Evolutionary conservation across 768 basidiomycete species (phyloP).

Genomic region (Leucosporidium yakuticum): DNA sequence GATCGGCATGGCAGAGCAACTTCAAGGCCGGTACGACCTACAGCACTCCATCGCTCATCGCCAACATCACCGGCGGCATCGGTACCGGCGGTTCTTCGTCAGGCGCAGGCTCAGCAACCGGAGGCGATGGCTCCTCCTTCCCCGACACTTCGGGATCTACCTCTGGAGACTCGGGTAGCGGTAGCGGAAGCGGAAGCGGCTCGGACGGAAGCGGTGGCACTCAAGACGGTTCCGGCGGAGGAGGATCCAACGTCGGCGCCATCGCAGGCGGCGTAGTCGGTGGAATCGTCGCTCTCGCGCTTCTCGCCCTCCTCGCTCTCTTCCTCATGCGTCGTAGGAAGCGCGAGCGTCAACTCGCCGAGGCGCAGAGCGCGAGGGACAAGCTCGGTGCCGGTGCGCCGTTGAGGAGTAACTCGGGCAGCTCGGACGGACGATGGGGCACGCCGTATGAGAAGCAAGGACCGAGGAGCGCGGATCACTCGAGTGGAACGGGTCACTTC

Average conservation of each 20-base stretch:
- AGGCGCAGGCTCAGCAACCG: constrained; percentile 24
- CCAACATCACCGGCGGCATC: constrained; percentile 34
- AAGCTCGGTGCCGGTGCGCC: constrained; percentile 4
- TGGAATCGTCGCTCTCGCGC: constrained; percentile 14
- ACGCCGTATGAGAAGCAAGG: constrained; percentile 18
- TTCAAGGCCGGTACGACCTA: constrained; percentile 13
- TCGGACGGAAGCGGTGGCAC: not conserved
- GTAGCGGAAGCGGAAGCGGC: not conserved
- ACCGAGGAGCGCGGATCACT: not conserved
- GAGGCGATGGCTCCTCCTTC: constrained; percentile 13
- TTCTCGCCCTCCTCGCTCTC: constrained; percentile 16
- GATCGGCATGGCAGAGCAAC: constrained; percentile 5
- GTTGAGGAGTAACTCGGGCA: constrained; percentile 16
- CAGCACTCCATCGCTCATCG: constrained; percentile 26
- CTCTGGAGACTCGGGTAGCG: not conserved
- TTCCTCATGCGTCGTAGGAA: constrained; percentile 13
- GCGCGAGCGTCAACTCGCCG: constrained; percentile 1
- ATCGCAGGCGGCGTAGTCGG: constrained; percentile 34
- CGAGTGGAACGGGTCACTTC: not conserved
- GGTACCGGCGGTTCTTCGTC: constrained; percentile 22
- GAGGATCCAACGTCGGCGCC: constrained; percentile 8
- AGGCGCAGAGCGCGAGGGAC: constrained; percentile 3
- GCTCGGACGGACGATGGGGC: not conserved
- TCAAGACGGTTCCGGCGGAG: not conserved
- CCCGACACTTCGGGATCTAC: constrained; percentile 23